These are phyloP conservation scores for Ogataea sp. DNA, from an alignment of 805 yeast genomes.

Conservation along the genomic window DNA sequence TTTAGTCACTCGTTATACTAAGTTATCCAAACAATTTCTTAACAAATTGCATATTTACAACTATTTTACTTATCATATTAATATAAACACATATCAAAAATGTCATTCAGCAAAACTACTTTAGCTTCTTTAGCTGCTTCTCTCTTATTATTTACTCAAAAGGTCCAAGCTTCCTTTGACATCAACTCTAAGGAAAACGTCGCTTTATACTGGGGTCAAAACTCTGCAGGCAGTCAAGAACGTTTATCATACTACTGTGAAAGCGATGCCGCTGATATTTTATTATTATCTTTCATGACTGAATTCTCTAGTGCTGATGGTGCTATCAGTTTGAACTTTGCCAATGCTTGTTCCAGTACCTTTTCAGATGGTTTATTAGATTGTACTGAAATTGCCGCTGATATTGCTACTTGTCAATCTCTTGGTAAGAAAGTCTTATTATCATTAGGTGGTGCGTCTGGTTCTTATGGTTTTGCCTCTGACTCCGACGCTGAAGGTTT, in stretches of 20 bases:
- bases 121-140: slow-evolving; percentile 1
- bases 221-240: slow-evolving; percentile 53
- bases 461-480: slow-evolving; percentile 43
- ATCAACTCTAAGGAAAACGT: slow-evolving; percentile 44
- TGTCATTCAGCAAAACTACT: slow-evolving; percentile 1
- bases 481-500: slow-evolving; percentile 49
- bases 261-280: slow-evolving; percentile 60
- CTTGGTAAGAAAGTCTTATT: slow-evolving; percentile 72
- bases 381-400: slow-evolving; percentile 41
- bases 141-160: slow-evolving; percentile 4
- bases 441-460: slow-evolving; percentile 71
- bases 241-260: slow-evolving; percentile 53
- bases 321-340: slow-evolving; percentile 47
- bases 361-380: slow-evolving; percentile 34
- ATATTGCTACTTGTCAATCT: slow-evolving; percentile 67
- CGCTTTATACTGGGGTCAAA: slow-evolving; percentile 88
- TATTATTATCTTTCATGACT: slow-evolving; percentile 62
- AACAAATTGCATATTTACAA: background rate
- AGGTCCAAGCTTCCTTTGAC: slow-evolving; percentile 18
- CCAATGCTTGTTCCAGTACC: slow-evolving; percentile 36
- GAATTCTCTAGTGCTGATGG: slow-evolving; percentile 40
- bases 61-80: background rate
- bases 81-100: background rate
- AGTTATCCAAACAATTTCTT: background rate
- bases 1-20: slow-evolving; percentile 2